phyloP scores from a whole-genome alignment of 371 early-diverging fungal species.

The Rhizopus stolonifer region DNA sequence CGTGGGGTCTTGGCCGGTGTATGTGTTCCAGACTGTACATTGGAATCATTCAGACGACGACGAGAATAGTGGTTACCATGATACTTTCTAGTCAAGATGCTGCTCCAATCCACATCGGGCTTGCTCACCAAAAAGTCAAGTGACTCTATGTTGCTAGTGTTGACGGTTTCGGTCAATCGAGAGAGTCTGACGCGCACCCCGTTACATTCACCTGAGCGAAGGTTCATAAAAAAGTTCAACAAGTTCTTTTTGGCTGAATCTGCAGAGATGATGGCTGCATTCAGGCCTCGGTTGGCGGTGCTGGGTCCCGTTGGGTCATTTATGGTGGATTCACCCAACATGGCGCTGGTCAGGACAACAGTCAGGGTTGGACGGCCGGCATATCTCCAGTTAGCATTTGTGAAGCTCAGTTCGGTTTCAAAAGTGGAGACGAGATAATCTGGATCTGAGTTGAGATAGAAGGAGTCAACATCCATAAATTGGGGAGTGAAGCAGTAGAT shows the following conservation, averaged over 20 bases:
- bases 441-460: conserved; percentile 82
- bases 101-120: conserved; percentile 72
- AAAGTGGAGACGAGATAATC: conserved; percentile 77
- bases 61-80: conserved; percentile 30
- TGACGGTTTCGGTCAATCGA: conserved; percentile 72
- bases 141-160: conserved; percentile 77
- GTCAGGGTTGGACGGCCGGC: conserved; percentile 85
- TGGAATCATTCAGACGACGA: conserved; percentile 50
- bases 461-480: conserved; percentile 87
- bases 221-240: conserved; percentile 81
- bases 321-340: conserved; percentile 62
- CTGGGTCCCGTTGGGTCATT: conserved; percentile 5
- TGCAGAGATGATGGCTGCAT: conserved; percentile 25
- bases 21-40: conserved; percentile 36
- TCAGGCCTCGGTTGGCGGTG: conserved; percentile 12
- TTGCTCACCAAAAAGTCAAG: conserved; percentile 84
- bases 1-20: conserved; percentile 49
- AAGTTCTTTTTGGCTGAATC: conserved; percentile 63
- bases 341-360: conserved; percentile 74
- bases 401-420: conserved; percentile 78
- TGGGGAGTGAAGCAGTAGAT: conserved; percentile 86
- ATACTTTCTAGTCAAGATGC: conserved; percentile 54
- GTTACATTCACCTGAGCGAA: conserved; percentile 70
- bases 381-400: conserved; percentile 74
- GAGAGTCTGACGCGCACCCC: conserved; percentile 76